phyloP scores from a whole-genome alignment of 78 protist species.

The Protostelium mycophagum region DNA sequence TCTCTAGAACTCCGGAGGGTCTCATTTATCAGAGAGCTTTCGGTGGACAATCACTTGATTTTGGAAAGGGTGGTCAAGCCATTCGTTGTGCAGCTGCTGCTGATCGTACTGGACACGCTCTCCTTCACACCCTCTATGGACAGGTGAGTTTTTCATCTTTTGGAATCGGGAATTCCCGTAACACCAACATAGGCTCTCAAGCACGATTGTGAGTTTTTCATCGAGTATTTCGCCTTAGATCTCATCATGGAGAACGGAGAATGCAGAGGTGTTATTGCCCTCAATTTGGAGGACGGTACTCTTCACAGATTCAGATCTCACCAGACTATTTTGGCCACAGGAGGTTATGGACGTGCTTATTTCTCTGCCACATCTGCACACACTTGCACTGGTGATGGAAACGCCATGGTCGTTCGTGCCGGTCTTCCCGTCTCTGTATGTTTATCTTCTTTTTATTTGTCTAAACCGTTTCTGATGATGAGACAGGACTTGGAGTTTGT shows the following conservation, averaged over 20 bases:
- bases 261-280: conserved; percentile 87
- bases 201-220: conserved; percentile 84
- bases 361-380: conserved; percentile 95
- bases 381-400: conserved; percentile 99
- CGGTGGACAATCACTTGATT: conserved; percentile 84
- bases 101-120: conserved; percentile 99
- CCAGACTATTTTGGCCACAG: conserved; percentile 91
- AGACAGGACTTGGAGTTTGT: conserved; percentile 96
- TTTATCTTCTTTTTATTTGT: background rate
- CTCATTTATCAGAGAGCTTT: conserved; percentile 87
- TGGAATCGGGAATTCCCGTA: no score
- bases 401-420: conserved; percentile 93
- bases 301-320: conserved; percentile 89
- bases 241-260: conserved; percentile 91
- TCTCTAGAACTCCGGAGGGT: conserved; percentile 96
- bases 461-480: conserved; percentile 69
- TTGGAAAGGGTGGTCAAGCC: conserved; percentile 81
- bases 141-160: conserved; percentile 27
- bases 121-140: conserved; percentile 98
- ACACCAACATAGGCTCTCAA: conserved; percentile 34
- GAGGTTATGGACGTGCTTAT: conserved; percentile 92
- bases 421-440: conserved; percentile 51
- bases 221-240: conserved; percentile 97
- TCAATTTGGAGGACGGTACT: conserved; percentile 87
- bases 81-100: conserved; percentile 95